phyloP scores from a whole-genome alignment of 768 basidiomycete genomes.

The Postia placenta region DNA sequence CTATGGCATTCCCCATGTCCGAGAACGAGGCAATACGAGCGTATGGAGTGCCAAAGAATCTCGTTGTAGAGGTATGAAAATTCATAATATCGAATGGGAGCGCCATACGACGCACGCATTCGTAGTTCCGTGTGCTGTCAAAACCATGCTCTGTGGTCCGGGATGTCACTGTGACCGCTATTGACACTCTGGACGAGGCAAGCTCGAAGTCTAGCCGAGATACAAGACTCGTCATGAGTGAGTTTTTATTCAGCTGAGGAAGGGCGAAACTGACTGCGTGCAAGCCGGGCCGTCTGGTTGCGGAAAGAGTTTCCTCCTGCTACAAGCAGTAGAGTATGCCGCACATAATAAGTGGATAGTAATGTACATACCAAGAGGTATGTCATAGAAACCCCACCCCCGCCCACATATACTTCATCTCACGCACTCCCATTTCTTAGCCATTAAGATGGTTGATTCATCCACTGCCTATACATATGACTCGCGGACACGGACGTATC shows the following conservation, averaged over 20 bases:
- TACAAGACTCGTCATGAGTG: conserved; percentile 61
- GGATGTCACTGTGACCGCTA: conserved; percentile 51
- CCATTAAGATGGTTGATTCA: conserved; percentile 62
- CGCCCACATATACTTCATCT: neutral
- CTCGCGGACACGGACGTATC: conserved; percentile 67
- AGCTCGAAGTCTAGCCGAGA: conserved; percentile 41
- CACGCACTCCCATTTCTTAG: conserved; percentile 29
- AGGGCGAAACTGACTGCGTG: conserved; percentile 4
- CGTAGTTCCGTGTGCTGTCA: conserved; percentile 63
- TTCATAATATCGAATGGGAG: conserved; percentile 8
- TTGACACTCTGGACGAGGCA: conserved; percentile 48
- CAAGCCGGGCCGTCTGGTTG: conserved; percentile 70
- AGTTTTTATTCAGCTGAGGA: conserved; percentile 20
- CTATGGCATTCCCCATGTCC: conserved; percentile 37
- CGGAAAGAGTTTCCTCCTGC: conserved; percentile 75
- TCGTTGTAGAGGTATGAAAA: conserved; percentile 63
- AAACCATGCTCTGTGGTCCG: conserved; percentile 71
- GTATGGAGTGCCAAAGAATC: conserved; percentile 67
- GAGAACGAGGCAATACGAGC: conserved; percentile 48
- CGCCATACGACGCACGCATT: neutral
- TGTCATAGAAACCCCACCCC: conserved; percentile 11
- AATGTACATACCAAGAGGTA: conserved; percentile 78
- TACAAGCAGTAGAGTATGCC: conserved; percentile 74
- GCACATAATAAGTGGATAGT: conserved; percentile 68
- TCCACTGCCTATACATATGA: conserved; percentile 71